phyloP scores from a whole-genome alignment of 1,284 basidiomycete genomes.

The Apiotrichum laibachii region DNA sequence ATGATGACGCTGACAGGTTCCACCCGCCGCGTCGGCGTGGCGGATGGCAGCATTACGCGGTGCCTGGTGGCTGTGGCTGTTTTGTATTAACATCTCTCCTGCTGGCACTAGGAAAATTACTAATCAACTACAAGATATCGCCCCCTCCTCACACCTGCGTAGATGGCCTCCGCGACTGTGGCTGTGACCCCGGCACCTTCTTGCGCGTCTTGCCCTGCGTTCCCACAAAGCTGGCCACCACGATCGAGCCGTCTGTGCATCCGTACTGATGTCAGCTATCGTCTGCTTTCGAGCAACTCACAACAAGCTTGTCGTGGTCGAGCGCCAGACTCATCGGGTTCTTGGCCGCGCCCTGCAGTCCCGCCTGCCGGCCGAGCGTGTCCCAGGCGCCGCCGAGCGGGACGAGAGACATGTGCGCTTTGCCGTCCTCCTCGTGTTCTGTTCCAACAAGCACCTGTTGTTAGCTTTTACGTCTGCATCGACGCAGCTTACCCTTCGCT shows the following conservation, averaged over 20 bases:
- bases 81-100: too few species aligned
- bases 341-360: constrained; percentile 32
- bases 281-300: constrained; percentile 17
- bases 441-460: constrained; percentile 17
- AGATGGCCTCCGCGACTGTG: background rate
- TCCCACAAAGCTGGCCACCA: constrained; percentile 31
- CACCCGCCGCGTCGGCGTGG: too few species aligned
- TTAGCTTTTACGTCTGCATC: background rate
- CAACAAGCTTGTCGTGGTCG: constrained; percentile 41
- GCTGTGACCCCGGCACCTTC: background rate
- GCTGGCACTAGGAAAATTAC: background rate
- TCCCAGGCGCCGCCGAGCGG: constrained; percentile 36
- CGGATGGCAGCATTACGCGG: too few species aligned
- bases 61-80: too few species aligned
- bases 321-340: constrained; percentile 42
- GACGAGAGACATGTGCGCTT: constrained; percentile 23
- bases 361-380: constrained; percentile 16
- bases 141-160: background rate
- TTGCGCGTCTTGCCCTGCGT: background rate
- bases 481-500: constrained; percentile 43
- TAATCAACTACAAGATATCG: background rate
- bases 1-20: too few species aligned
- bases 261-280: constrained; percentile 33
- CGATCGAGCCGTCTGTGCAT: constrained; percentile 40
- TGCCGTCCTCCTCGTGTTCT: constrained; percentile 7